Conservation (phyloP, 2,329 filamentous ascomycete species). For the Botryotinia narcissicola region DNA sequence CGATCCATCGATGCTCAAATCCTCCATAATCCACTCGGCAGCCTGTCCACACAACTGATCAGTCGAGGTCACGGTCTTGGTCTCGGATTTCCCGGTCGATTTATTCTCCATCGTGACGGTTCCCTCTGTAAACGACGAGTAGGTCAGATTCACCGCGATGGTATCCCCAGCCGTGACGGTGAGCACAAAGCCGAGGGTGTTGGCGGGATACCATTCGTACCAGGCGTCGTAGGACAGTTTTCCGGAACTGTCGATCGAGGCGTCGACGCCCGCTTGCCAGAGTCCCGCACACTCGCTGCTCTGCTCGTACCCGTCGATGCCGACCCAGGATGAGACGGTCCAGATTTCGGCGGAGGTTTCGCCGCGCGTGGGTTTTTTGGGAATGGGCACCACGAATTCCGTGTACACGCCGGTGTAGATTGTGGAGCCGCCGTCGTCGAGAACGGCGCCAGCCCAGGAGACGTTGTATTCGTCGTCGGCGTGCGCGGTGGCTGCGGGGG, state of each 20-base stretch:
- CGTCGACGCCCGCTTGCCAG: conserved; percentile 16
- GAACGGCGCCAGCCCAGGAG: conserved; percentile 44
- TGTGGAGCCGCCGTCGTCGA: conserved; percentile 30
- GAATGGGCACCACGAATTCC: conserved; percentile 40
- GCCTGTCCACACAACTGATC: conserved; percentile 44
- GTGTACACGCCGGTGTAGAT: conserved; percentile 41
- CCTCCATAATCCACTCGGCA: conserved; percentile 52
- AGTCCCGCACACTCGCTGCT: background rate
- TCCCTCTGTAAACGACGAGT: conserved; percentile 42
- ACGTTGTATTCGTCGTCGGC: conserved; percentile 31
- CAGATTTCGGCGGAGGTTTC: background rate
- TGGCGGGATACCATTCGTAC: conserved; percentile 60
- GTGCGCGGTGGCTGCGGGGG: background rate
- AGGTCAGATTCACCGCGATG: conserved; percentile 33
- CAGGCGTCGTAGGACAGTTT: conserved; percentile 48
- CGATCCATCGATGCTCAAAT: conserved; percentile 41
- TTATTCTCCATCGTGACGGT: conserved; percentile 47
- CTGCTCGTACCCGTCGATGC: conserved; percentile 9
- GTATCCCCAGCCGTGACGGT: conserved; percentile 45
- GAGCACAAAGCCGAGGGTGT: conserved; percentile 50
- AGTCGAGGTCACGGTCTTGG: conserved; percentile 41
- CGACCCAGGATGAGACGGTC: conserved; percentile 7
- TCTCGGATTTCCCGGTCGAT: conserved; percentile 44
- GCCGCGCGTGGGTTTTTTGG: conserved; percentile 13
- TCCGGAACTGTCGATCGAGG: background rate